Base-by-base conservation (phyloP, 2,329 filamentous ascomycete species). In the Colletotrichum graminicola region DNA sequence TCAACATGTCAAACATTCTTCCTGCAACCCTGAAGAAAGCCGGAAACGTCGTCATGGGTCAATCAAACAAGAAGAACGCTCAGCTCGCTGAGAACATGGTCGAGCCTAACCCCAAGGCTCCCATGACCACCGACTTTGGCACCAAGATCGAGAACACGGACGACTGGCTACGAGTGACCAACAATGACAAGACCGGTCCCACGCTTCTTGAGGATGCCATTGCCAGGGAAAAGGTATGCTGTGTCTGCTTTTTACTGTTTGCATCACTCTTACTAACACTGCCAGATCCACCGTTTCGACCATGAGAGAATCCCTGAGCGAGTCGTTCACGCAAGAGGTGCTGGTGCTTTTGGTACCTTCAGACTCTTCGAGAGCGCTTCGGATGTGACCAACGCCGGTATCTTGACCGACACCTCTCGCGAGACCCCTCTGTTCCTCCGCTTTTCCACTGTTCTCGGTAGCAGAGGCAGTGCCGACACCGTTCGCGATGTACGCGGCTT, bases 401-500 rank as follows among this genome's bases (percentile, higher is more conserved):
- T 93, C 4, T 80, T 94, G 56, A 93, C 88, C 1, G 91, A 93
- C 73, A 93, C 90, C 0, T 89, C 87, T 0, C 87, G 90, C 39
- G 88, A 86, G 83, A 94, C 92, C 0, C 90, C 87, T 0, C 83
- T 93, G 1, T 93, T 94, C 77, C 77, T 92, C 21, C 90, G 93
- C 0, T 95, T 96, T 79, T 95, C 93, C 0, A 95, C 93, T 0
- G 93, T 94, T 0, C 85, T 93, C 2, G 92, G 92, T 8, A 93
- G 90, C 77, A 87, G 90, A 43, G 93, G 93, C 16, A 93, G 91
- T 62, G 92, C 93, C 7, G 93, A 96, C 78, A 95, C 92, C 0
- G 93, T 94, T 1, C 89, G 93, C 16, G 93, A 96, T 83, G 92
- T 94, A 2, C 89, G 93, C 47, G 93, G 93, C 1, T 96, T 95